Percentiles rank a stretch among this genome's conserved stretches.
Conservation (phyloP, 352 stramenopile species). For the Phytophthora hybrid region DNA sequence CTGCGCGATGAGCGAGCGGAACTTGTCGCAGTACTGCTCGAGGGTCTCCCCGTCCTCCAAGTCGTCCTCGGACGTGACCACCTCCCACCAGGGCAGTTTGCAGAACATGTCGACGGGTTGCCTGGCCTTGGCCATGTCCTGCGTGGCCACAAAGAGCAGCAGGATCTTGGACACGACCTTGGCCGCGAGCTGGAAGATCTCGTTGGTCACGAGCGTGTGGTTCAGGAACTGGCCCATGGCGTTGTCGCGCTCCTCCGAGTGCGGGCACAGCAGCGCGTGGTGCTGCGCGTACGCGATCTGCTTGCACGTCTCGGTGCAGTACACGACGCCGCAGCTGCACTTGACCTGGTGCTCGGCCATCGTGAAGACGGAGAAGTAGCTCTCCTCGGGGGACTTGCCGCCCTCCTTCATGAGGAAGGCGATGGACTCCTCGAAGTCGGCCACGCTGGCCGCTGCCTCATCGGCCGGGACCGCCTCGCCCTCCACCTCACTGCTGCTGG, state of each 20-base stretch:
- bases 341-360: conserved; percentile 62
- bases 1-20: conserved; percentile 66
- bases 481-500: conserved; percentile 45
- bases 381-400: conserved; percentile 68
- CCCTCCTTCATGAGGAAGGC: conserved; percentile 72
- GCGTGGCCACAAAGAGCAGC: conserved; percentile 60
- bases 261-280: conserved; percentile 84
- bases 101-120: conserved; percentile 90
- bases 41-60: conserved; percentile 68
- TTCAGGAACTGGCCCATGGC: conserved; percentile 87
- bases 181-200: conserved; percentile 93
- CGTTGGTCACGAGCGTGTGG: conserved; percentile 89
- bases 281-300: conserved; percentile 72
- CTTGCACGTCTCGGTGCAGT: conserved; percentile 87
- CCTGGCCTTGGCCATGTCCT: conserved; percentile 60
- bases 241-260: conserved; percentile 42
- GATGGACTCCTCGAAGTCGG: conserved; percentile 69
- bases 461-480: conserved; percentile 54
- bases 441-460: conserved; percentile 47
- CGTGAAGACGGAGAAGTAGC: conserved; percentile 78
- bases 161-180: conserved; percentile 89
- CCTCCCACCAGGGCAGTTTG: conserved; percentile 92
- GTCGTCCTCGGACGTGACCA: conserved; percentile 78
- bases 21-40: conserved; percentile 71
- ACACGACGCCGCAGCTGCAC: conserved; percentile 80